Base-by-base conservation (phyloP, 2,329 filamentous ascomycete genomes). In the Drechslera avenae region DNA sequence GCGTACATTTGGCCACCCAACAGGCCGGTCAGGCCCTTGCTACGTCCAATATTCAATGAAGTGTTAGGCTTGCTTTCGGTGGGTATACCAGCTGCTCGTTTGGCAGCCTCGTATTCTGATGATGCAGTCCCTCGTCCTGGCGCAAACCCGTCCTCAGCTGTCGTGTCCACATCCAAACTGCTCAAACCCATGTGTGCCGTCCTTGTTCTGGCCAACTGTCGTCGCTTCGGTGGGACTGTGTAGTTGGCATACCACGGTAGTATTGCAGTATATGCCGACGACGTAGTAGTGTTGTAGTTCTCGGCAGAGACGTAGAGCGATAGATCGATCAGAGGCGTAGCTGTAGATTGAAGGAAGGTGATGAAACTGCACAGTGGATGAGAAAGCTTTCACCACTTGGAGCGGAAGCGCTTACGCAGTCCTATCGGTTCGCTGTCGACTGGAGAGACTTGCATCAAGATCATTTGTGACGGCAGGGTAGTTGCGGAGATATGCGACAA, bases 191-290 rank as follows among this genome's bases (percentile, higher is more conserved):
- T 69, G 54, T 80, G 76, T 21, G 73, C 69, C 8, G 90, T 92
- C 57, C 87, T 82, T 56, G 79, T 75, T 65, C 88, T 83, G 23
- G 92, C 91, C 31, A 84, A 80, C 9, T 85, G 79, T 41, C 91
- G 88, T 46, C 91, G 79, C 48, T 84, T 79, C 0, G 89, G 86
- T 2, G 92, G 92, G 4, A 95, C 80, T 34, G 89, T 88, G 84
- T 94, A 99, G 63, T 92, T 92, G 56, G 91, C 81, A 14, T 94
- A 91, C 80, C 94, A 96, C 33, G 88, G 84, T 32, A 97, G 83
- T 49, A 97, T 83, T 5, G 79, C 77, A 59, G 87, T 90, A 76
- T 91, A 96, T 31, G 90, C 87, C 2, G 91, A 89, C 13, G 91
- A 86, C 3, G 91, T 96, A 40, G 82, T 78, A 35, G 81, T 78